phyloP scores from a whole-genome alignment of 1,139 yeast genomes.

The Geotrichum citri-aurantii region DNA sequence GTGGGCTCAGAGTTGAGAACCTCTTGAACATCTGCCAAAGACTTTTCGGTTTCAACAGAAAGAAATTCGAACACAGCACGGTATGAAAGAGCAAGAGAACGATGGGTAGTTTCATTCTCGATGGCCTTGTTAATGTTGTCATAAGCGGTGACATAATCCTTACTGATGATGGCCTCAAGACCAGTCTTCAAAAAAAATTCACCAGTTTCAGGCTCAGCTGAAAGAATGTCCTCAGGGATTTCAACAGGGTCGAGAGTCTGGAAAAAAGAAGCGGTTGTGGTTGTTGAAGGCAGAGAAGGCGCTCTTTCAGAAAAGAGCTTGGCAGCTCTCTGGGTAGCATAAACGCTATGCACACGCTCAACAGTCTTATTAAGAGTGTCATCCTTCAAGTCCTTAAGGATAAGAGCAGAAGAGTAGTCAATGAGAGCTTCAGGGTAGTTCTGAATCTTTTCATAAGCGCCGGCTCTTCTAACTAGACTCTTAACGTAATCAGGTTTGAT shows the following conservation, averaged over 20 bases:
- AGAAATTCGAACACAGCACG: conserved; percentile 77
- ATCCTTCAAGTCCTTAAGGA: conserved; percentile 52
- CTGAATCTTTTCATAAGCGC: conserved; percentile 78
- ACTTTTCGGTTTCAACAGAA: conserved; percentile 61
- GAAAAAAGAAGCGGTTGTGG: conserved; percentile 79
- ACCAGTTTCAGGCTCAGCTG: conserved; percentile 50
- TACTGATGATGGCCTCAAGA: conserved; percentile 58
- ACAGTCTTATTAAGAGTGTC: conserved; percentile 72
- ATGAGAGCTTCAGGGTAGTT: conserved; percentile 78
- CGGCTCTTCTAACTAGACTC: conserved; percentile 64
- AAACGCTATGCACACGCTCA: conserved; percentile 79
- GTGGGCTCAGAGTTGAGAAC: conserved; percentile 69
- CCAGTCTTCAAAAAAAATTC: conserved; percentile 66
- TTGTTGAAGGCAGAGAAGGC: conserved; percentile 72
- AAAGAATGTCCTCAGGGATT: conserved; percentile 38
- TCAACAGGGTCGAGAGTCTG: conserved; percentile 53
- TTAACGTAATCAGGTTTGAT: conserved; percentile 89
- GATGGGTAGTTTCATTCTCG: conserved; percentile 35
- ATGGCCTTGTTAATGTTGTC: conserved; percentile 63
- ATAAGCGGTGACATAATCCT: conserved; percentile 72
- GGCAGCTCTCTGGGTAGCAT: conserved; percentile 53
- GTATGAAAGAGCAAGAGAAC: conserved; percentile 75
- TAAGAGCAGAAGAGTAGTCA: conserved; percentile 70
- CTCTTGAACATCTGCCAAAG: conserved; percentile 55
- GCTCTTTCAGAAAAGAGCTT: conserved; percentile 49